Evolutionary conservation across 2,329 filamentous ascomycete genomes (phyloP).

Genomic region (Pseudocercospora eumusae): DNA sequence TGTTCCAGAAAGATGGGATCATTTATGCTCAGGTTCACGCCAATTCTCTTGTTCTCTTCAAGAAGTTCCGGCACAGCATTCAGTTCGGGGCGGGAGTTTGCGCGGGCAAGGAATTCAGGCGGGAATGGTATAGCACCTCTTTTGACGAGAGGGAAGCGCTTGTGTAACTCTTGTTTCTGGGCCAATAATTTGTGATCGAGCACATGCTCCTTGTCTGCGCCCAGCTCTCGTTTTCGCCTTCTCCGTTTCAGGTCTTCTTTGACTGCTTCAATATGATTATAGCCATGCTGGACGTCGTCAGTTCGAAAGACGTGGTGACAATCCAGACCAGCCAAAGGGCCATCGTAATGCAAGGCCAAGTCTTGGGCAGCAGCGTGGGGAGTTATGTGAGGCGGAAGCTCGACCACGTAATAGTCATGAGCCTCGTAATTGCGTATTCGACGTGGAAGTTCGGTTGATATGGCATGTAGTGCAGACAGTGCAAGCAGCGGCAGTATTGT

Average conservation of each 20-base stretch:
- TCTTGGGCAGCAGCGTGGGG: constrained; percentile 70
- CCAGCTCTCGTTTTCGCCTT: constrained; percentile 62
- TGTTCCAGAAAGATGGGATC: constrained; percentile 93
- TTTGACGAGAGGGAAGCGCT: constrained; percentile 60
- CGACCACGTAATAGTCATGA: constrained; percentile 91
- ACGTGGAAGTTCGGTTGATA: constrained; percentile 4
- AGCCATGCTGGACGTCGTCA: constrained; percentile 58
- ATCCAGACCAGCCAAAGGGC: constrained; percentile 72
- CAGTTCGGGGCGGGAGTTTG: constrained; percentile 9
- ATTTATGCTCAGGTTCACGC: constrained; percentile 67
- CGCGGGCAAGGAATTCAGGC: constrained; percentile 15
- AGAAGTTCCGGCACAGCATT: constrained; percentile 46
- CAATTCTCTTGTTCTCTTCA: constrained; percentile 61
- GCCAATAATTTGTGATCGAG: constrained; percentile 76
- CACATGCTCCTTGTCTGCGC: constrained; percentile 52
- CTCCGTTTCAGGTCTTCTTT: constrained; percentile 57
- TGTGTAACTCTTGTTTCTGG: constrained; percentile 71
- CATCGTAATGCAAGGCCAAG: constrained; percentile 78
- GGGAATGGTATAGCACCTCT: constrained; percentile 43
- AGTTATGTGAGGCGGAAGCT: constrained; percentile 67
- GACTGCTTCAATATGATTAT: constrained; percentile 51
- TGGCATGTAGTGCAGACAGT: constrained; percentile 14
- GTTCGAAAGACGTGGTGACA: constrained; percentile 85
- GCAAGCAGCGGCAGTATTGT: constrained; percentile 11
- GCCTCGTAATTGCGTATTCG: constrained; percentile 58